Conservation (phyloP, 352 stramenopile genomes). For the Phytophthora niederhauseri region DNA sequence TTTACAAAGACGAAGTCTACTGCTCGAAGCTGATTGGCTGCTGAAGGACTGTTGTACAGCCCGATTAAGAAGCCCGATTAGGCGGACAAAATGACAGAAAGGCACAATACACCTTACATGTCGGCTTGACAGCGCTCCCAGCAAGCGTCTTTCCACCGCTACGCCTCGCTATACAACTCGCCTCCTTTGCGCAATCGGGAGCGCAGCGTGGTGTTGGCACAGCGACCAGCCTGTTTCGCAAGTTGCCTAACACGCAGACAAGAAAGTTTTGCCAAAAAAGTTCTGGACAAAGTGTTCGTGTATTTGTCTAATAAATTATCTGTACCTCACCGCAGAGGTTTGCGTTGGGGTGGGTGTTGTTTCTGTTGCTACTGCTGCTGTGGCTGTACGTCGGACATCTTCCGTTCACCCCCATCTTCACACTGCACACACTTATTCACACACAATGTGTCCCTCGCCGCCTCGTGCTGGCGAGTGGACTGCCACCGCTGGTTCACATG, state of each 20-base stretch:
- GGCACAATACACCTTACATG: too few relatives aligned
- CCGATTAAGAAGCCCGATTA: too few relatives aligned
- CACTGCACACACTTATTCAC: constrained; percentile 32
- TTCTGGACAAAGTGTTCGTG: constrained; percentile 25
- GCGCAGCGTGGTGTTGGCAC: too few relatives aligned
- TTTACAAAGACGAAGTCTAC: too few relatives aligned
- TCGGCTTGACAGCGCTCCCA: too few relatives aligned
- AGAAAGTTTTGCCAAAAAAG: not conserved
- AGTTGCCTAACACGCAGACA: not conserved
- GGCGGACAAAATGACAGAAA: too few relatives aligned
- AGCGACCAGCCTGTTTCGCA: not conserved
- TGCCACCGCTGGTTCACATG: constrained; percentile 16
- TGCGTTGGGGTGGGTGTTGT: constrained; percentile 22
- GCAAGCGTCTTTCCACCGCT: too few relatives aligned
- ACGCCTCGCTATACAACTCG: too few relatives aligned
- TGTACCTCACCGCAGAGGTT: constrained; percentile 22
- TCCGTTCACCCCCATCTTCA: constrained; percentile 25
- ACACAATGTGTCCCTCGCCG: constrained; percentile 19
- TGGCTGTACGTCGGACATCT: constrained; percentile 13
- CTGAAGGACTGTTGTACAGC: too few relatives aligned
- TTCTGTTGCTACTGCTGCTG: constrained; percentile 21
- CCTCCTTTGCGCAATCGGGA: too few relatives aligned
- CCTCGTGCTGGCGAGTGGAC: constrained; percentile 3
- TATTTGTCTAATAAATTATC: constrained; percentile 40
- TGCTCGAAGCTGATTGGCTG: too few relatives aligned